Conservation (phyloP, 306 rosid species). For the Adenanthera pavonina region DNA sequence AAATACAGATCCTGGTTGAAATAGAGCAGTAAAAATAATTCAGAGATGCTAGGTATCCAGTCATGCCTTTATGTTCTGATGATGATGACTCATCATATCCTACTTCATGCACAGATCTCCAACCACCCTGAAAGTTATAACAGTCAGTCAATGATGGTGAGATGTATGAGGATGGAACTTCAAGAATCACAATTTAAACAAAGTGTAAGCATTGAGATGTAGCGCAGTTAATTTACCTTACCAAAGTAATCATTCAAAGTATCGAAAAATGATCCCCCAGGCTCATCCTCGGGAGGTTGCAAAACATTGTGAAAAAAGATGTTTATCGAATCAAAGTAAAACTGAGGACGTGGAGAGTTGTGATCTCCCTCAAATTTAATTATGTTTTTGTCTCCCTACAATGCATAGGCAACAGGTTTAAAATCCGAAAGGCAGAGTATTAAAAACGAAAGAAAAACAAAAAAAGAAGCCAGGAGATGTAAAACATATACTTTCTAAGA, state of each 20-base stretch:
- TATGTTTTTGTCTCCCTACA: conserved; percentile 92
- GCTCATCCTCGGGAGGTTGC: conserved; percentile 95
- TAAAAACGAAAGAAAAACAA: neutral
- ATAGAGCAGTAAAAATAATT: conserved; percentile 27
- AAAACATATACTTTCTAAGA: conserved; percentile 10
- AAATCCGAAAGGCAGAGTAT: conserved; percentile 26
- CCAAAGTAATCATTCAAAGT: conserved; percentile 65
- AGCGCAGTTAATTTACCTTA: conserved; percentile 67
- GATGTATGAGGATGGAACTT: conserved; percentile 34
- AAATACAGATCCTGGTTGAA: conserved; percentile 34
- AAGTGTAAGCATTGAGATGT: conserved; percentile 39
- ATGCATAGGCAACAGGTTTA: conserved; percentile 28
- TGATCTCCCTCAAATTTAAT: conserved; percentile 98
- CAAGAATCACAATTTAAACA: conserved; percentile 1
- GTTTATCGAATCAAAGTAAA: conserved; percentile 88
- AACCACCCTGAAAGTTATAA: conserved; percentile 59
- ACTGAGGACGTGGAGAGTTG: conserved; percentile 96
- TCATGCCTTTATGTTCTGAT: conserved; percentile 68
- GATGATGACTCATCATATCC: conserved; percentile 50
- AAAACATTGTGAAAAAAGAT: conserved; percentile 87
- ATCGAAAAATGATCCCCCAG: conserved; percentile 72
- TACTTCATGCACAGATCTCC: conserved; percentile 67
- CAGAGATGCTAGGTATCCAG: conserved; percentile 40
- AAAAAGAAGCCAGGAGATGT: conserved; percentile 17
- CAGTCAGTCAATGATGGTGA: conserved; percentile 36